Percentiles rank a stretch among this genome's conserved stretches.
Conservation (phyloP, 2,329 filamentous ascomycete genomes). For the Alternaria angustiovoidea region DNA sequence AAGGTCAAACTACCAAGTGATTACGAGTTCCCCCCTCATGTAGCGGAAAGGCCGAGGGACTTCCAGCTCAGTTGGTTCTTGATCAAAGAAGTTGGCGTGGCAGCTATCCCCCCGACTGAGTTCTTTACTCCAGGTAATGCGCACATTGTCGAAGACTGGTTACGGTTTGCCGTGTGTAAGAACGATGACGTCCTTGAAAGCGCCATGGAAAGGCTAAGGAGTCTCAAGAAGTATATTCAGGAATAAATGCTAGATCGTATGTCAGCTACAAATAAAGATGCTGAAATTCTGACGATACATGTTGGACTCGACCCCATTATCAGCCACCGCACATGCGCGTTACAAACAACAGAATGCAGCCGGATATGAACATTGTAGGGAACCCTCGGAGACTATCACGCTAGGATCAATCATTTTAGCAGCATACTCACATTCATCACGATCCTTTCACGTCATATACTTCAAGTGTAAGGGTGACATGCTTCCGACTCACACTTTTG, state of each 20-base stretch:
- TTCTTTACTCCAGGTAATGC: slow-evolving; percentile 91
- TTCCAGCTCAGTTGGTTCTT: slow-evolving; percentile 97
- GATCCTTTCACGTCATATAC: neutral
- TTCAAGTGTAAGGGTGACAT: neutral
- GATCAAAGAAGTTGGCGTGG: slow-evolving; percentile 94
- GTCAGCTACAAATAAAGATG: neutral
- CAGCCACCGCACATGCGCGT: neutral
- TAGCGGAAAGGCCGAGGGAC: slow-evolving; percentile 84
- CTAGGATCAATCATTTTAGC: neutral
- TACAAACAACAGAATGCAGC: neutral
- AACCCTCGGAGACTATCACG: neutral
- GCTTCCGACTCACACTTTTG: neutral
- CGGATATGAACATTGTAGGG: neutral
- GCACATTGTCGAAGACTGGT: slow-evolving; percentile 88
- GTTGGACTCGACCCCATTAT: neutral
- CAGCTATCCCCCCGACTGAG: slow-evolving; percentile 94
- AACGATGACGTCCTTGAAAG: slow-evolving; percentile 75
- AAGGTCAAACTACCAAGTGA: slow-evolving; percentile 83
- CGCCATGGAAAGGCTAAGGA: slow-evolving; percentile 59
- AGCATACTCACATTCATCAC: neutral
- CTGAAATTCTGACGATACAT: neutral
- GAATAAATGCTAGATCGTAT: slow-evolving; percentile 14
- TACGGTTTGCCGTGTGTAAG: slow-evolving; percentile 97
- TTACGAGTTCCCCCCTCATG: slow-evolving; percentile 90
- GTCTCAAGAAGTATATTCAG: slow-evolving; percentile 60